Conservation (phyloP, 2,329 filamentous ascomycete genomes). For the Nemania sp. region DNA sequence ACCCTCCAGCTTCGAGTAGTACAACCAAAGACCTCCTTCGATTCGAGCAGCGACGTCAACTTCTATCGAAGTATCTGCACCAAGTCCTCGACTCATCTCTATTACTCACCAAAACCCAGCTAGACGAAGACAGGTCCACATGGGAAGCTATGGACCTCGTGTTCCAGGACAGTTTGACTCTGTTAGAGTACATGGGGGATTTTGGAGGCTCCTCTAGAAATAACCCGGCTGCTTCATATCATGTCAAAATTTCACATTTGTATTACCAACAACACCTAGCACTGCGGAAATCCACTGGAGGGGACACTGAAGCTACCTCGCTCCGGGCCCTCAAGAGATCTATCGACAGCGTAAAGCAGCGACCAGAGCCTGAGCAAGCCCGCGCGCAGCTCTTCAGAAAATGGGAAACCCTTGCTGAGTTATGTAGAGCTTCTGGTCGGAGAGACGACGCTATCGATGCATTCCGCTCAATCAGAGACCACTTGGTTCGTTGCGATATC, state of each 20-base stretch:
- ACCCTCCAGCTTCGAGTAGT: conserved; percentile 63
- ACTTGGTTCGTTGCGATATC: conserved; percentile 69
- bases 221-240: conserved; percentile 58
- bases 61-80: conserved; percentile 64
- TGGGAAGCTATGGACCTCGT: conserved; percentile 70
- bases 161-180: conserved; percentile 66
- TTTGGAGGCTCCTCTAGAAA: conserved; percentile 45
- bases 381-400: conserved; percentile 72
- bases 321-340: conserved; percentile 72
- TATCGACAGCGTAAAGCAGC: conserved; percentile 70
- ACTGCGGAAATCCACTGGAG: conserved; percentile 59
- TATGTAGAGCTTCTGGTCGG: conserved; percentile 66
- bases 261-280: conserved; percentile 74
- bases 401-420: conserved; percentile 73
- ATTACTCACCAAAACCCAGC: conserved; percentile 65
- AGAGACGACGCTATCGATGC: conserved; percentile 69
- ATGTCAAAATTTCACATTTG: conserved; percentile 76
- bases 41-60: conserved; percentile 70
- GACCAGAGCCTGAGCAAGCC: conserved; percentile 66
- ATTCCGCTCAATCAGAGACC: conserved; percentile 70
- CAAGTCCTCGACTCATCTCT: conserved; percentile 71
- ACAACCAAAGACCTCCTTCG: conserved; percentile 69
- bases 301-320: conserved; percentile 57
- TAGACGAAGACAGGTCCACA: conserved; percentile 60
- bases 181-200: conserved; percentile 66